phyloP scores from a whole-genome alignment of 345 rosid species.

The Luvunga scandens region DNA sequence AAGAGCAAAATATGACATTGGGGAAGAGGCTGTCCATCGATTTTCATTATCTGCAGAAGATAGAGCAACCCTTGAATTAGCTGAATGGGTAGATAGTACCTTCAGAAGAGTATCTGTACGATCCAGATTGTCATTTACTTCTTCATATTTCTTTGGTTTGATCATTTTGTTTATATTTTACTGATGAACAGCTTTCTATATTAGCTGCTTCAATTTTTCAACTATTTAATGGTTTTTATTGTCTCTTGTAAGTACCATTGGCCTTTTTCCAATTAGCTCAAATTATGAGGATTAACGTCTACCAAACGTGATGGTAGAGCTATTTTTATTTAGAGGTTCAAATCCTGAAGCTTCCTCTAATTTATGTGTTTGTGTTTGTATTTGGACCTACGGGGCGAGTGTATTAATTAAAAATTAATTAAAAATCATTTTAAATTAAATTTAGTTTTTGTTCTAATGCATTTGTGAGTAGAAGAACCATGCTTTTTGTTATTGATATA shows the following conservation, averaged over 20 bases:
- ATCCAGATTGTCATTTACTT: conserved; percentile 25
- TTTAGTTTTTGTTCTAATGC: neutral
- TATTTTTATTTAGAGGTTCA: neutral
- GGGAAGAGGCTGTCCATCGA: conserved; percentile 91
- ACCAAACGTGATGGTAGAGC: neutral
- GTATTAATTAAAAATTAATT: neutral
- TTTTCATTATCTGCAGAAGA: conserved; percentile 95
- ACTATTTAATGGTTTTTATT: neutral
- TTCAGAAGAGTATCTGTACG: conserved; percentile 69
- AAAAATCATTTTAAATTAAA: neutral
- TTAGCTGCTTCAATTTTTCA: neutral
- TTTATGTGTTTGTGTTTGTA: neutral
- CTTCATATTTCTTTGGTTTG: conserved; percentile 8
- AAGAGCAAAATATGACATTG: conserved; percentile 89
- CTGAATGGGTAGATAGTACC: conserved; percentile 91
- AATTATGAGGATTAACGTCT: neutral
- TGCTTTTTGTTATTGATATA: neutral
- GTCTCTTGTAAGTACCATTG: neutral
- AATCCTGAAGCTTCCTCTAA: neutral
- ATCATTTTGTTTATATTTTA: neutral
- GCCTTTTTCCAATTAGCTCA: neutral
- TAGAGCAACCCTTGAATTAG: conserved; percentile 92
- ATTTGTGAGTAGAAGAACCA: neutral
- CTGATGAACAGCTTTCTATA: neutral
- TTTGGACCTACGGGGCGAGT: neutral